Evolutionary conservation across 805 yeast genomes (phyloP), one percentile per base, ranked within the genome.

Genomic region (Ogataea naganishii): DNA sequence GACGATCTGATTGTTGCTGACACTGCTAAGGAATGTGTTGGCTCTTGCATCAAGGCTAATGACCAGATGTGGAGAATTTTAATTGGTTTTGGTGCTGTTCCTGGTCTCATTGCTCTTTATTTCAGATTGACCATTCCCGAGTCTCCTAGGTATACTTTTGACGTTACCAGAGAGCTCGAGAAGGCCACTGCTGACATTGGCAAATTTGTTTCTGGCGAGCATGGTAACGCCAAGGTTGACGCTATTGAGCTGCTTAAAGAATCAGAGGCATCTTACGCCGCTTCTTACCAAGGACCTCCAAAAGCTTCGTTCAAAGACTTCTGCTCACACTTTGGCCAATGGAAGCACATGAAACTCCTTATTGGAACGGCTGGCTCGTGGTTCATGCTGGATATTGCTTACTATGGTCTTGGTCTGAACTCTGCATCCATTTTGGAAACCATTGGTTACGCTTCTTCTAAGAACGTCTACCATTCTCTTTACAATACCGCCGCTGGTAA

Each of bases 1-100:
- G 56, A 62, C 41, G 66, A 66, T 23, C 62, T 85, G 42, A 61
- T 62, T 31, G 52, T 41, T 32, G 85, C 81, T 24, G 58, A 64
- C 42, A 45, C 65, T 29, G 67, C 75, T 40, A 59, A 66, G 20
- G 69, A 68, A 48, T 85, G 95, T 72, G 76, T 61, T 34, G 67
- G 61, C 18, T 62, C 46, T 13, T 85, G 95, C 77, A 53, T 62
- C 37, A 72, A 65, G 52, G 95, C 95, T 32, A 71, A 80, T 60
- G 95, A 85, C 62, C 85, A 78, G 63, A 83, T 84, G 85, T 85
- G 96, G 96, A 82, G 96, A 76, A 69, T 85, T 40, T 59, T 85
- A 36, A 61, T 85, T 53, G 95, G 96, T 49, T 69, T 88, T 41
- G 95, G 96, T 54, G 76, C 83, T 64, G 80, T 85, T 44, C 95